Percentiles rank a stretch among this genome's conserved stretches.
phyloP scores from a whole-genome alignment of 2,329 filamentous ascomycete genomes.

The Aspergillus sp. region DNA sequence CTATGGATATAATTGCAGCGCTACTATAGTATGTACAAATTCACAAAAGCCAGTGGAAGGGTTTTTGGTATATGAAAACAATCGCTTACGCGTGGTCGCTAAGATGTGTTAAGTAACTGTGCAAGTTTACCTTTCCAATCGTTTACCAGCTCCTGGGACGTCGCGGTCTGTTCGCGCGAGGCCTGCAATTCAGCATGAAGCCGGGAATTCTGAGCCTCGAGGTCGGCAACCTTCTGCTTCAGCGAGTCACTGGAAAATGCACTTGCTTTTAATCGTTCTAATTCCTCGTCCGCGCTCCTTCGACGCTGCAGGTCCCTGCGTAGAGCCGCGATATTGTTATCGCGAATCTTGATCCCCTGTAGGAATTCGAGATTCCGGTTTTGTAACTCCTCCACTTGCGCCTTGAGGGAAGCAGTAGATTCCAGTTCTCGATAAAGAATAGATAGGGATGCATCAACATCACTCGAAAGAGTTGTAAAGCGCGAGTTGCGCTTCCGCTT shows the following conservation, averaged over 20 bases:
- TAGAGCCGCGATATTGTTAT: neutral
- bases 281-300: neutral
- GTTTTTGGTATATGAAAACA: too few relatives aligned
- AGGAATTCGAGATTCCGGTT: neutral
- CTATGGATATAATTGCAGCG: too few relatives aligned
- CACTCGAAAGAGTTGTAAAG: neutral
- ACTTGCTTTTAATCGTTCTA: neutral
- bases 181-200: neutral
- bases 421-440: conserved; percentile 8
- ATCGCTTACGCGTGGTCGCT: too few relatives aligned
- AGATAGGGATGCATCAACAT: conserved; percentile 1
- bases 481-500: neutral
- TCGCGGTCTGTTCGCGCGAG: neutral
- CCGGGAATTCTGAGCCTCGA: neutral
- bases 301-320: neutral
- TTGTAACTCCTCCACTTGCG: neutral
- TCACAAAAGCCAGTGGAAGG: too few relatives aligned
- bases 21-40: too few relatives aligned
- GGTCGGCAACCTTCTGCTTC: neutral
- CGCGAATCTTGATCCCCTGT: conserved; percentile 1
- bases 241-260: neutral
- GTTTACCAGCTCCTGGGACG: neutral
- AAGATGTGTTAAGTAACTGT: neutral
- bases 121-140: conserved; percentile 4
- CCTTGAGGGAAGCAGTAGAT: neutral